These are phyloP conservation scores for Russula sp. DNA, from an alignment of 768 basidiomycete species.

Conservation along the genomic window DNA sequence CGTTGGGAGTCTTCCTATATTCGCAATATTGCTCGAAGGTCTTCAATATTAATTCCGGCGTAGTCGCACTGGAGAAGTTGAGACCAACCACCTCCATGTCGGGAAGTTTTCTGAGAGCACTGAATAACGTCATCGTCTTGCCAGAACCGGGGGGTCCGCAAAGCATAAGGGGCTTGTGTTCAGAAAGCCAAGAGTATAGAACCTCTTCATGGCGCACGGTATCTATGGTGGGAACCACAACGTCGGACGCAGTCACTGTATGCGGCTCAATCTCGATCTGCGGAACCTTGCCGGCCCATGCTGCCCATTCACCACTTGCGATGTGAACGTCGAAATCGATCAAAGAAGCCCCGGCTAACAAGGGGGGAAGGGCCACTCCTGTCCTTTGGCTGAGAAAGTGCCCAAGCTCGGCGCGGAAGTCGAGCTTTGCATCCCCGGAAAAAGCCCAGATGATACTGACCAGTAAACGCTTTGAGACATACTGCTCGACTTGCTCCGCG, in stretches of 20 bases:
- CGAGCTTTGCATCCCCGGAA: constrained; percentile 91
- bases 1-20: constrained; percentile 96
- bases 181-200: constrained; percentile 96
- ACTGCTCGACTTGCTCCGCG: constrained; percentile 79
- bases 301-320: constrained; percentile 74
- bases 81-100: constrained; percentile 99
- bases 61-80: constrained; percentile 98
- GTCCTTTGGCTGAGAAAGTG: constrained; percentile 79
- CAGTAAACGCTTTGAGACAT: constrained; percentile 82
- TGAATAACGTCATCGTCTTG: constrained; percentile 99
- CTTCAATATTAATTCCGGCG: constrained; percentile 95
- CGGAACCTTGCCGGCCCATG: constrained; percentile 91
- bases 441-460: constrained; percentile 97
- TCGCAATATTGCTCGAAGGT: constrained; percentile 99
- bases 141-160: constrained; percentile 99
- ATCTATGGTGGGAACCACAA: constrained; percentile 97
- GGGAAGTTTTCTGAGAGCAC: constrained; percentile 91
- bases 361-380: constrained; percentile 80
- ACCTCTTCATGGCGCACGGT: constrained; percentile 98
- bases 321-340: constrained; percentile 96
- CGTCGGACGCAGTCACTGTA: constrained; percentile 89
- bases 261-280: constrained; percentile 96
- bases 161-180: constrained; percentile 96
- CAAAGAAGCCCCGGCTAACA: constrained; percentile 70
- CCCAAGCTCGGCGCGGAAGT: constrained; percentile 83